Conservation (phyloP, 106 monocot species). For the Iris macrosiphon region DNA sequence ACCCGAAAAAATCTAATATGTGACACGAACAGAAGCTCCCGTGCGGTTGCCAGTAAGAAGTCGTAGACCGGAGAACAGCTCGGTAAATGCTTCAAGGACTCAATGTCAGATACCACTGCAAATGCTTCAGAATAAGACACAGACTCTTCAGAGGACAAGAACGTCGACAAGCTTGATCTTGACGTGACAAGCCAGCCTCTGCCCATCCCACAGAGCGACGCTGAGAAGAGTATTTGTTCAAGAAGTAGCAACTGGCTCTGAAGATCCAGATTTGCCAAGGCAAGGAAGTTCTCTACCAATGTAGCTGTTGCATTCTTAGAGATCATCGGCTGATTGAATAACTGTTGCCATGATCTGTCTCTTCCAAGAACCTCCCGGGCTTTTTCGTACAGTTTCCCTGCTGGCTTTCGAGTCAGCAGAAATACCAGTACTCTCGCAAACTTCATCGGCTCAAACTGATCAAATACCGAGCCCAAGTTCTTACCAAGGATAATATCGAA, state of each 20-base stretch:
- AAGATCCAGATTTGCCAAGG: background rate
- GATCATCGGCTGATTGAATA: background rate
- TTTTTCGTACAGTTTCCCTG: background rate
- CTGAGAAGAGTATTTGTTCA: background rate
- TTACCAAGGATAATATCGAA: background rate
- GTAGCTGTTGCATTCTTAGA: background rate
- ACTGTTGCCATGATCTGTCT: background rate
- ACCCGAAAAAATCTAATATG: background rate
- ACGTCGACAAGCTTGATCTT: background rate
- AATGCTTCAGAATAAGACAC: background rate
- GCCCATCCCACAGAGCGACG: background rate
- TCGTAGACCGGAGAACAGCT: background rate
- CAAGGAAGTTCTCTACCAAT: background rate
- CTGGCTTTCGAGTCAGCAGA: background rate
- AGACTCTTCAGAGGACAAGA: background rate
- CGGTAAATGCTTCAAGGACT: background rate
- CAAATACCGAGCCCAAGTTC: background rate
- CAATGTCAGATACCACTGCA: background rate
- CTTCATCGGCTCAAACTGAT: constrained; percentile 4
- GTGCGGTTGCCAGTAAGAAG: background rate
- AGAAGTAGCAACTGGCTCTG: background rate
- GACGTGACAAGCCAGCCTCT: constrained; percentile 1
- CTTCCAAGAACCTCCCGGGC: background rate
- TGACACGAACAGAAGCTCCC: background rate
- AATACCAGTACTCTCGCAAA: background rate